Evolutionary conservation across 2,329 filamentous ascomycete genomes (phyloP).

Genomic region (Diaporthe sp.): DNA sequence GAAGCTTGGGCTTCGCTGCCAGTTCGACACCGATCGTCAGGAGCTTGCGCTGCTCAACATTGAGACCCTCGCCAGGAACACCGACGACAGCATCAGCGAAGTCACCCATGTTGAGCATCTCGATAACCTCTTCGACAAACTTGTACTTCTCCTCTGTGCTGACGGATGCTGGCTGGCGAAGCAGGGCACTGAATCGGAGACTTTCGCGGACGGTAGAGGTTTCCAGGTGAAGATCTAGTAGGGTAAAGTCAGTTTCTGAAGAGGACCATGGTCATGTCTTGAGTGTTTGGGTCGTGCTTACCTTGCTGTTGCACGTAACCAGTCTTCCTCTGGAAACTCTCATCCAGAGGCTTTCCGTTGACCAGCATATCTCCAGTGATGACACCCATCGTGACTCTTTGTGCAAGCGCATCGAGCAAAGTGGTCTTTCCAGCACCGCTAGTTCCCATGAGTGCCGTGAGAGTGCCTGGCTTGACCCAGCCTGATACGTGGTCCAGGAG

Average conservation of each 20-base stretch:
- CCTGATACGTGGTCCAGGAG: conserved; percentile 85
- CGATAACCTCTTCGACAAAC: conserved; percentile 75
- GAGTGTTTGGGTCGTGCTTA: conserved; percentile 40
- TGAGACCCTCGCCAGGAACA: conserved; percentile 71
- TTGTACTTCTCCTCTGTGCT: conserved; percentile 69
- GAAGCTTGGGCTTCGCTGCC: conserved; percentile 68
- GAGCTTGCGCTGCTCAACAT: conserved; percentile 73
- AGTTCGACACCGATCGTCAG: conserved; percentile 74
- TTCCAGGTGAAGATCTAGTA: conserved; percentile 67
- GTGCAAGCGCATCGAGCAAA: conserved; percentile 68
- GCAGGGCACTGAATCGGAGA: conserved; percentile 68
- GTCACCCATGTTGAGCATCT: conserved; percentile 76
- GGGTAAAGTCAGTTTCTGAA: background rate
- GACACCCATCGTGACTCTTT: conserved; percentile 71
- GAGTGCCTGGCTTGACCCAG: conserved; percentile 90
- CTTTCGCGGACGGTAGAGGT: conserved; percentile 69
- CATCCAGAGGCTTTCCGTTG: conserved; percentile 67
- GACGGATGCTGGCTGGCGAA: conserved; percentile 68
- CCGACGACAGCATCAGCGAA: conserved; percentile 77
- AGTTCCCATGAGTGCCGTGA: conserved; percentile 83
- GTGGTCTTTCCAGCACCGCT: conserved; percentile 75
- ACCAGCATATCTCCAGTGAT: conserved; percentile 77
- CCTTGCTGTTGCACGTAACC: conserved; percentile 78
- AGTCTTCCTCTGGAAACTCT: conserved; percentile 73
- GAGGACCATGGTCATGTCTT: accelerated